Evolutionary conservation across 768 basidiomycete genomes (phyloP).

Genomic region (Epithele typhae): DNA sequence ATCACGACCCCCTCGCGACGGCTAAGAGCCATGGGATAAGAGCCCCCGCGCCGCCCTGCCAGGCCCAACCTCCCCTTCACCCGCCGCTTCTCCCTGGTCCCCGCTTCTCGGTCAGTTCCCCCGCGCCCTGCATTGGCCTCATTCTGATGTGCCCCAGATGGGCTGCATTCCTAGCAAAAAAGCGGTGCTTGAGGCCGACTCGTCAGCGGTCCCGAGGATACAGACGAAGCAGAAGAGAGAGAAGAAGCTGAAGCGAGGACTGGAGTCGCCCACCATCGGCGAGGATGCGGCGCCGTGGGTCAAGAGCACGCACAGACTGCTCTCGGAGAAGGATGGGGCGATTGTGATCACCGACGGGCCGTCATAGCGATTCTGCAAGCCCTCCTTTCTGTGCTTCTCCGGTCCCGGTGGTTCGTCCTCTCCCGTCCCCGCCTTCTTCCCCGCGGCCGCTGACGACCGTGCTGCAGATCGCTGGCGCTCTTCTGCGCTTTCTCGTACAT

Average conservation of each 20-base stretch:
- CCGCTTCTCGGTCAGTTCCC: background rate
- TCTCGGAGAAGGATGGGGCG: conserved; percentile 26
- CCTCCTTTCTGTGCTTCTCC: too few species aligned
- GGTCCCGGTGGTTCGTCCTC: too few species aligned
- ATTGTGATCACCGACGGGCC: conserved; percentile 12
- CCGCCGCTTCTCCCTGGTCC: conserved; percentile 2
- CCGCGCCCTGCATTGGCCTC: background rate
- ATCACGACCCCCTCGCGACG: too few species aligned
- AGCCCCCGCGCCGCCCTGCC: background rate
- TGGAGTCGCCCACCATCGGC: conserved; percentile 18
- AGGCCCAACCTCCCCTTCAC: background rate
- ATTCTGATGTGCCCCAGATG: conserved; percentile 24
- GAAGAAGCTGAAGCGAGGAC: conserved; percentile 8
- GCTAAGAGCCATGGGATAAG: too few species aligned
- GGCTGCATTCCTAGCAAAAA: conserved; percentile 42
- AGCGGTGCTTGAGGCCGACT: conserved; percentile 13
- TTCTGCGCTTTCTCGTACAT: too few species aligned
- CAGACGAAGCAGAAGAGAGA: conserved; percentile 5
- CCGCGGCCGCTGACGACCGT: too few species aligned
- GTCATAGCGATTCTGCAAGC: background rate
- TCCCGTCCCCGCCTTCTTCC: too few species aligned
- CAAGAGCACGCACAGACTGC: conserved; percentile 19
- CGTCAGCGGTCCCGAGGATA: conserved; percentile 1
- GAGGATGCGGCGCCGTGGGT: conserved; percentile 29
- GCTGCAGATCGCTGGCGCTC: too few species aligned